phyloP scores from a whole-genome alignment of 352 stramenopile species.

The Phytopythium vexans region DNA sequence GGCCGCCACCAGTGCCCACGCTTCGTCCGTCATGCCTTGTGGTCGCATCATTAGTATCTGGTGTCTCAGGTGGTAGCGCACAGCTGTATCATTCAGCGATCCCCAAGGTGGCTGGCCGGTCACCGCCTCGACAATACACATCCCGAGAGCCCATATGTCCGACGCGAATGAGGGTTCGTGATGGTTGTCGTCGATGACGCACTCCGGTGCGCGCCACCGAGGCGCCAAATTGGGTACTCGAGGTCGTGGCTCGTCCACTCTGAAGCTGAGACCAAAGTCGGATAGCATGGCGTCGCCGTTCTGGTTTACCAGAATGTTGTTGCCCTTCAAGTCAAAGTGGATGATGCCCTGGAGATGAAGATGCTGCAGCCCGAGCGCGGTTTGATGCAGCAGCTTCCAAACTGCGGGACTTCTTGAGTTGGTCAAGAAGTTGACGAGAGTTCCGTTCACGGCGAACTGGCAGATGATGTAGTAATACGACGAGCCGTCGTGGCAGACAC shows the following conservation, averaged over 20 bases:
- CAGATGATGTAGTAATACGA: no score
- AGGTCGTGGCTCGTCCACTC: conserved; percentile 9
- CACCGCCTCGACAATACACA: conserved; percentile 33
- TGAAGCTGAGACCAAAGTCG: conserved; percentile 23
- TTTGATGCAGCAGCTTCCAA: conserved; percentile 13
- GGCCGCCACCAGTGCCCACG: no score
- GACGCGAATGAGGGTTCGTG: conserved; percentile 15
- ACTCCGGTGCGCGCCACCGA: conserved; percentile 19
- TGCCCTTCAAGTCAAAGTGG: conserved; percentile 19
- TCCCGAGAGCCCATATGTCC: conserved; percentile 30
- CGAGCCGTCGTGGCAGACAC: no score
- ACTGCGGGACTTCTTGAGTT: no score
- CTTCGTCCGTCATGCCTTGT: no score
- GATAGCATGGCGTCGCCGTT: conserved; percentile 19
- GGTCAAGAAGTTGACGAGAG: no score
- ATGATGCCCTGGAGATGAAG: conserved; percentile 13
- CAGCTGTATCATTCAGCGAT: no score
- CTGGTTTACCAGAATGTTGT: conserved; percentile 18
- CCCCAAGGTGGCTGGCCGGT: conserved; percentile 20
- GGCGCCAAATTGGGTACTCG: conserved; percentile 1
- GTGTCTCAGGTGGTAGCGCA: no score
- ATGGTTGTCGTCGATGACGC: neutral
- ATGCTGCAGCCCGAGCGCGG: conserved; percentile 15
- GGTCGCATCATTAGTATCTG: no score
- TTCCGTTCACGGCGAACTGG: no score